A percentile compares a stretch with the other conserved stretches of the same genome.
Evolutionary conservation across 2,329 filamentous ascomycete species (phyloP).

Genomic region (Periconia macrospinosa): DNA sequence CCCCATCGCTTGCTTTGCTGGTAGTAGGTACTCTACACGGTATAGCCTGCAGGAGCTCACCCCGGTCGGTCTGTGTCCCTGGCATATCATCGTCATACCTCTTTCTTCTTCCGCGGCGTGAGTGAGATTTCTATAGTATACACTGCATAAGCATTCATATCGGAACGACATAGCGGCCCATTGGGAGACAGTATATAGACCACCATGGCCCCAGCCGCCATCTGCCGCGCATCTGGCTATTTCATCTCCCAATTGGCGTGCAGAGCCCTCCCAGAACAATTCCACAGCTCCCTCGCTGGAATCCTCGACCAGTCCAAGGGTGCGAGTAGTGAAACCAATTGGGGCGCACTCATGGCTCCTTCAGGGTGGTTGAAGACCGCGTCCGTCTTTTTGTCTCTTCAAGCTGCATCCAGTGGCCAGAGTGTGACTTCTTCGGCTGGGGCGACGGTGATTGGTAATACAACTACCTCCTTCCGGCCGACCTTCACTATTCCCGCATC

Average conservation of each 20-base stretch:
- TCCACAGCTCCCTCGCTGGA: constrained; percentile 4
- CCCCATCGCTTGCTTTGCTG: no score
- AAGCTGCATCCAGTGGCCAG: constrained; percentile 25
- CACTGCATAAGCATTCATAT: background rate
- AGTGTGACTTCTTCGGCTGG: constrained; percentile 21
- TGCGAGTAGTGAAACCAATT: background rate
- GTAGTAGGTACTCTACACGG: no score
- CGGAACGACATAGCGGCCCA: background rate
- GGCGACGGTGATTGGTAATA: constrained; percentile 28
- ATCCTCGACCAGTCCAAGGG: background rate
- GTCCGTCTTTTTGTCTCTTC: constrained; percentile 24
- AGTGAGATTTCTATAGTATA: background rate
- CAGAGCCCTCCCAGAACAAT: background rate
- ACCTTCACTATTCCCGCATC: constrained; percentile 43
- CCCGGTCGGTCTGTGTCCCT: constrained; percentile 14
- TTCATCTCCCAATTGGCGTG: constrained; percentile 2
- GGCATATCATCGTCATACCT: constrained; percentile 17
- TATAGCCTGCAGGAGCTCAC: background rate
- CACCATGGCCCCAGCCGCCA: background rate
- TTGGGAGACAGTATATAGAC: background rate
- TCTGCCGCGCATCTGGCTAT: background rate
- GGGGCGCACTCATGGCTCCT: constrained; percentile 24
- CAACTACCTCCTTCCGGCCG: constrained; percentile 32
- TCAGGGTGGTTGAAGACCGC: constrained; percentile 26
- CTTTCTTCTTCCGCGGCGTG: constrained; percentile 1